Percentiles rank a stretch among this genome's conserved stretches.
Conservation (phyloP, 306 rosid species). For the Castanea sativa region DNA sequence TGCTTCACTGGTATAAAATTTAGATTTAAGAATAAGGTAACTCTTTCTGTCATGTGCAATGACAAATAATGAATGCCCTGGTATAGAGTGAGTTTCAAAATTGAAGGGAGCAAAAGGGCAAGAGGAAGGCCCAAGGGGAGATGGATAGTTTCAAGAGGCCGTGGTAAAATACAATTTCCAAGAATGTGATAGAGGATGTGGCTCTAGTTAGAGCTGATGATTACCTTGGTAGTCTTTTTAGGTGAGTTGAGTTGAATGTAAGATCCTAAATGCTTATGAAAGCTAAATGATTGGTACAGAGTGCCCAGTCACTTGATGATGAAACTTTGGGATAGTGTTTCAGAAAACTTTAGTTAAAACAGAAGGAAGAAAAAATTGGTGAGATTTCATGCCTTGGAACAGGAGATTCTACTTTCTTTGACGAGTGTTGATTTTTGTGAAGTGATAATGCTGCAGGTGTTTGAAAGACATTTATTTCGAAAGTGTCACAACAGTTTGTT, state of each 20-base stretch:
- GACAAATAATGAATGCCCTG: background rate
- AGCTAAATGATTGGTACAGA: background rate
- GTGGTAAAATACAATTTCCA: too few relatives aligned
- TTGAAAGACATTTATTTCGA: background rate
- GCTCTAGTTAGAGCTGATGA: background rate
- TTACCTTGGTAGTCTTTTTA: background rate
- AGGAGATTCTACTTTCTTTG: background rate
- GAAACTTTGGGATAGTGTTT: background rate
- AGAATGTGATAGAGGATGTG: too few relatives aligned
- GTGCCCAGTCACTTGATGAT: background rate
- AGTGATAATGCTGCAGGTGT: background rate
- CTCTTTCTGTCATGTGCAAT: background rate
- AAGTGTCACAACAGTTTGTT: too few relatives aligned
- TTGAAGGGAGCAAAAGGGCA: background rate
- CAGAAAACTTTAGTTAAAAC: background rate
- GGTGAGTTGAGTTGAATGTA: background rate
- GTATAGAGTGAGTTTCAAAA: background rate
- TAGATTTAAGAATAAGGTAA: background rate
- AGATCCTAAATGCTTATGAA: background rate
- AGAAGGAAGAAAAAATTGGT: background rate
- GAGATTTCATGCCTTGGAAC: background rate
- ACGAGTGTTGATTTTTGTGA: background rate
- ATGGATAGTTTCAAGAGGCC: too few relatives aligned
- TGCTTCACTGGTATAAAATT: background rate
- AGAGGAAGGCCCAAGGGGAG: too few relatives aligned